Conservation (phyloP, 768 basidiomycete genomes). For the Panaeolus cyanescens region DNA sequence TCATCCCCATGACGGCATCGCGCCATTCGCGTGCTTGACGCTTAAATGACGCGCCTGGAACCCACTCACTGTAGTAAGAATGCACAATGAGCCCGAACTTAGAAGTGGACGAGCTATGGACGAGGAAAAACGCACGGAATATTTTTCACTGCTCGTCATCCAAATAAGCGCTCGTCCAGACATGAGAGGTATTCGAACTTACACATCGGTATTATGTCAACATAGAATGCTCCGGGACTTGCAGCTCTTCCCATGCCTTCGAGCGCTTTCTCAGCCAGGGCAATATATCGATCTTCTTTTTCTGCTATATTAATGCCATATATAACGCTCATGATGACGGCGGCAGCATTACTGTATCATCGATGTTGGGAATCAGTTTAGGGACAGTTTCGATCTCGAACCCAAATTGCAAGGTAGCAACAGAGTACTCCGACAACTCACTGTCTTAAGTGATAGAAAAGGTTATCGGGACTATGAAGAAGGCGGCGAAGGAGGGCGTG, state of each 20-base stretch:
- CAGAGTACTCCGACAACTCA: slow-evolving; percentile 23
- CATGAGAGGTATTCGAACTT: slow-evolving; percentile 6
- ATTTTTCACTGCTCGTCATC: slow-evolving; percentile 42
- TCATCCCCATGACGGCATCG: slow-evolving; percentile 48
- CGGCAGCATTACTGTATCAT: slow-evolving; percentile 44
- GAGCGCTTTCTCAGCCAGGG: slow-evolving; percentile 52
- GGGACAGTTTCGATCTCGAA: not conserved
- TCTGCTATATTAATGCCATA: slow-evolving; percentile 51
- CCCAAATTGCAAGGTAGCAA: not conserved
- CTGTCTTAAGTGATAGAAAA: slow-evolving; percentile 53
- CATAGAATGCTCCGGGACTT: slow-evolving; percentile 54
- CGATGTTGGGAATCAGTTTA: not conserved
- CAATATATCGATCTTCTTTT: slow-evolving; percentile 47
- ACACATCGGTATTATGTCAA: slow-evolving; percentile 48
- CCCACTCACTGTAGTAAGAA: slow-evolving; percentile 37
- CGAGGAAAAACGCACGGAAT: slow-evolving; percentile 35
- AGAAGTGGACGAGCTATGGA: slow-evolving; percentile 3
- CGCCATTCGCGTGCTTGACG: slow-evolving; percentile 53
- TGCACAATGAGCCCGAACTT: too few relatives aligned
- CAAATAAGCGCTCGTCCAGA: not conserved
- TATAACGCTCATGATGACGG: slow-evolving; percentile 53
- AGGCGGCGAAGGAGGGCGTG: slow-evolving; percentile 46
- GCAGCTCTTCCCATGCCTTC: slow-evolving; percentile 52
- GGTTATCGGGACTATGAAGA: slow-evolving; percentile 40
- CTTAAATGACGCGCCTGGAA: slow-evolving; percentile 53